Evolutionary conservation across 2,329 filamentous ascomycete genomes (phyloP), one percentile per base, ranked within the genome.

Genomic region (Penicillium nordicum): DNA sequence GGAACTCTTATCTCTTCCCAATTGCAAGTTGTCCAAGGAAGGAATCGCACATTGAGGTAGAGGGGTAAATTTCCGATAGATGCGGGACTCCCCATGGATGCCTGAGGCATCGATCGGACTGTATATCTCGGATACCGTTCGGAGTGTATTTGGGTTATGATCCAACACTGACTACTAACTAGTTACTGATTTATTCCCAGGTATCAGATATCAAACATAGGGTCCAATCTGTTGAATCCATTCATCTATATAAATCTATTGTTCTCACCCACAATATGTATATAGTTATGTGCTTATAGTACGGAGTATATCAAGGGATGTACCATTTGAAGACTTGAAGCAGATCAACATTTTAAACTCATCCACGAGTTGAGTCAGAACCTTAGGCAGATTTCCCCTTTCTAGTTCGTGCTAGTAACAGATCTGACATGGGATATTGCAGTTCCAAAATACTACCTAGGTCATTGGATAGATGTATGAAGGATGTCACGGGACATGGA

Each of bases 31-130:
- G 50, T 44, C 45, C 55, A 50, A 46, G 29, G 46, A 29, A 51
- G 21, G 37, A 57, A 55, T 55, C 56, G 59, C 61, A 64, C 60
- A 65, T 45, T 56, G 55, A 37, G 21, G 55, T 64, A 65, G 69
- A 70, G 69, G 68, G 68, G 69, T 70, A 71, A 70, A 70, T 71
- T 71, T 71, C 57, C 62, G 58, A 59, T 50, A 55, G 58, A 58
- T 60, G 55, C 50, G 55, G 51, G 46, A 51, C 61, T 61, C 61
- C 62, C 62, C 63, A 62, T 49, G 42, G 55, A 5, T 66, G 67
- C 68, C 68, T 69, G 59, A 69, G 69, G 68, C 68, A 65, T 12
- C 16, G 12, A 41, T 41, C 25, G 12, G 4, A 16, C n/a, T 18
- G n/a, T 32, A 43, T 34, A 43, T 50, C 14, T 50, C 48, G 49